Base-by-base conservation (phyloP, 176 grass and related monocot genomes). In the Oryza rufipogon region DNA sequence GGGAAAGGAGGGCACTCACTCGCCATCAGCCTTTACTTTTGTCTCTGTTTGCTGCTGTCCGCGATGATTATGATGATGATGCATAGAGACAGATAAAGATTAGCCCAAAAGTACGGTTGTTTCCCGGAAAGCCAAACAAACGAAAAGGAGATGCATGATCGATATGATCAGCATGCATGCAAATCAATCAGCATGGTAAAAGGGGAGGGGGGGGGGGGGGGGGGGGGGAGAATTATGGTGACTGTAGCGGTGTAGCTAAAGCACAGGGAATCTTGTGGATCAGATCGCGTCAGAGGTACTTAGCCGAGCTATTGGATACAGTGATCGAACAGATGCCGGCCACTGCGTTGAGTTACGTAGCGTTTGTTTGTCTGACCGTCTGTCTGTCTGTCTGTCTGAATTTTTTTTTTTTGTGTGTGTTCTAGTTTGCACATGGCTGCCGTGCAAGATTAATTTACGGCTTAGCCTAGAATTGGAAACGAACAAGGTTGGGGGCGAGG, bases 1-100 rank as follows among this genome's bases (percentile, higher is more conserved):
- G 6, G 4, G 15, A 11, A 19, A 1, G 52, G 28, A 16, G 34
- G 42, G 11, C 58, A 23, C n/a, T n/a, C 58, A 23, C 33, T 36
- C 28, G 56, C 47, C 33, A 64, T 76, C 74, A 74, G 60, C 60
- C 28, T 82, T 74, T 16, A 48, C 68, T 90, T 90, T 90, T 83
- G 80, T 83, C 79, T 64, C 48, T 47, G 49, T 80, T 54, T 61
- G 38, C 2, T 39, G 48, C 2, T 39, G 48, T 49, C 49, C 64
- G 16, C 28, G 60, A 58, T 44, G 11, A 56, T 44, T 32, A 32
- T 32, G 12, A 41, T 41, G 32, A 66, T 75, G 16, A 32, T 15
- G 10, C 23, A 4, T 19, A 11, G 15, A 74, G 26, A 23, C 58
- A 63, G 46, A 77, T 66, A 71, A 54, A 34, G 68, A 79, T 67